phyloP scores from a whole-genome alignment of 768 basidiomycete genomes.

The Amanita inopinata region DNA sequence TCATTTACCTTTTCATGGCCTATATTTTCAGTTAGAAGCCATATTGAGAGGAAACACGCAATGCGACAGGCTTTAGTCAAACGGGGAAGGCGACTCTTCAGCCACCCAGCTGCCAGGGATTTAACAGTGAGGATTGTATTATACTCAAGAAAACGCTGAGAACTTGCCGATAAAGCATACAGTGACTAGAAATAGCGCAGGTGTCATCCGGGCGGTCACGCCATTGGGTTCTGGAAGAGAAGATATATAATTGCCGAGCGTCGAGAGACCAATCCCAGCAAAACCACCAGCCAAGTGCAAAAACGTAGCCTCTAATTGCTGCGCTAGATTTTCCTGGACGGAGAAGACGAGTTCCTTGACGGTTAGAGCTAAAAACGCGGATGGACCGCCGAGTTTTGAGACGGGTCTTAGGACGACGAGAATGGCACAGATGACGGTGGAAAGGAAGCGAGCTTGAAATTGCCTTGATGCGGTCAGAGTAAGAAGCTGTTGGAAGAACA shows the following conservation, averaged over 20 bases:
- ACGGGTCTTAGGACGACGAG: conserved; percentile 30
- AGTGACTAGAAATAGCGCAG: conserved; percentile 29
- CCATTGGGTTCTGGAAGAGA: conserved; percentile 16
- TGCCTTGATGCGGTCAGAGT: too few relatives aligned
- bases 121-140: neutral
- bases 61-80: conserved; percentile 34
- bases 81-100: conserved; percentile 37
- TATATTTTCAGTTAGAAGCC: conserved; percentile 30
- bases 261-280: conserved; percentile 24
- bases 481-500: too few relatives aligned
- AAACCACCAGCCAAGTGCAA: conserved; percentile 34
- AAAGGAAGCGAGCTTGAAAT: conserved; percentile 30
- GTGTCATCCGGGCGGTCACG: conserved; percentile 22
- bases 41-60: conserved; percentile 37
- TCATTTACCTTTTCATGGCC: conserved; percentile 24
- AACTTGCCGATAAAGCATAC: conserved; percentile 28
- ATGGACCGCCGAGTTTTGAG: conserved; percentile 26
- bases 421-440: conserved; percentile 32
- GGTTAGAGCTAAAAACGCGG: conserved; percentile 28
- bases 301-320: conserved; percentile 35
- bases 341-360: conserved; percentile 40
- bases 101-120: conserved; percentile 14
- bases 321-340: conserved; percentile 35
- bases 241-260: conserved; percentile 15
- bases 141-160: neutral